Conservation (phyloP, 495 filamentous ascomycete species). For the Annulohypoxylon stygium region DNA sequence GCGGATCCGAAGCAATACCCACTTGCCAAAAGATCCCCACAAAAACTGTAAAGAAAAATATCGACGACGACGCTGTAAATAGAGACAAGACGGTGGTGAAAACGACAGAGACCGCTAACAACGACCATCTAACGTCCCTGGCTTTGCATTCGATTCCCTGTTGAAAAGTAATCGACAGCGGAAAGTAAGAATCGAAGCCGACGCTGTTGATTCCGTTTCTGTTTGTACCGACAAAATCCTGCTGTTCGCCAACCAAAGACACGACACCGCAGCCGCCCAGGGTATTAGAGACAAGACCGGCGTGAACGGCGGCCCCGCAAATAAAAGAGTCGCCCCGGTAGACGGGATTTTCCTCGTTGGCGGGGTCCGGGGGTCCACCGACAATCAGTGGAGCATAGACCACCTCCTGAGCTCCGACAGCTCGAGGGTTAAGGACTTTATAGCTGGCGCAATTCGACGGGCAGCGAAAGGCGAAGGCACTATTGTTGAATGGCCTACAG, state of each 20-base stretch:
- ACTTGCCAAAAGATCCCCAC: slow-evolving; percentile 82
- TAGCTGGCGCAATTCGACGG: slow-evolving; percentile 78
- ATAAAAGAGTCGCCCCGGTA: slow-evolving; percentile 89
- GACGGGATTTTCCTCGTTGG: slow-evolving; percentile 59
- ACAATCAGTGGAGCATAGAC: slow-evolving; percentile 79
- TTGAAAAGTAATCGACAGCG: slow-evolving; percentile 77
- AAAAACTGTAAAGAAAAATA: slow-evolving; percentile 81
- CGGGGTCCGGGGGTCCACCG: slow-evolving; percentile 72
- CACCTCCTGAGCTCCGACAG: slow-evolving; percentile 79
- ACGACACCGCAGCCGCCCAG: slow-evolving; percentile 83
- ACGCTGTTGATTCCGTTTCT: slow-evolving; percentile 75
- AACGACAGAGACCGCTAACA: slow-evolving; percentile 78
- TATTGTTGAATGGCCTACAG: slow-evolving; percentile 83
- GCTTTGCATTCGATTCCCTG: slow-evolving; percentile 64
- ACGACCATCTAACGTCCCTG: slow-evolving; percentile 77
- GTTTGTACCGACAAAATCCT: slow-evolving; percentile 70
- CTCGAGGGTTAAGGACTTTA: slow-evolving; percentile 76
- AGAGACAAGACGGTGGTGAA: slow-evolving; percentile 76
- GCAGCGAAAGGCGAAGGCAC: slow-evolving; percentile 80
- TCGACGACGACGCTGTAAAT: slow-evolving; percentile 73
- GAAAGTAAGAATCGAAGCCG: slow-evolving; percentile 81
- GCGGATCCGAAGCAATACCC: slow-evolving; percentile 82
- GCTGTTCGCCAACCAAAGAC: slow-evolving; percentile 73
- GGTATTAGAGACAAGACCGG: slow-evolving; percentile 75
- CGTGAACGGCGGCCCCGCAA: slow-evolving; percentile 84